phyloP scores from a whole-genome alignment of 352 stramenopile genomes.

The Pythium dissimile region DNA sequence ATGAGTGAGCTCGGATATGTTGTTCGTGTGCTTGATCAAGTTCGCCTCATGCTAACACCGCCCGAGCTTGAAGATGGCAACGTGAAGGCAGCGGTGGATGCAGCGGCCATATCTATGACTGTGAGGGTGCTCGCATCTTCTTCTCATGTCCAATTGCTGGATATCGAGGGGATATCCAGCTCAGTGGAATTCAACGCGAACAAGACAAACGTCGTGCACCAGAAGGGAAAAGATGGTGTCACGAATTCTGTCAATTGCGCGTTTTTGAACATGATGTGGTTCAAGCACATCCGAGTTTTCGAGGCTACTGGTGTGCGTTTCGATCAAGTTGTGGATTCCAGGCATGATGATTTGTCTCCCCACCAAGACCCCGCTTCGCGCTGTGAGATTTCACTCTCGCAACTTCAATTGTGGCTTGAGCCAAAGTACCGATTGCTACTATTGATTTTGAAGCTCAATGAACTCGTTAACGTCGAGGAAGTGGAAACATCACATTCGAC shows the following conservation, averaged over 20 bases:
- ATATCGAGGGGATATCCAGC: constrained; percentile 6
- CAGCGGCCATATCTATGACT: background rate
- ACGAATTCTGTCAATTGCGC: constrained; percentile 5
- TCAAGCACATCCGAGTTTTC: constrained; percentile 12
- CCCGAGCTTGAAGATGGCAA: background rate
- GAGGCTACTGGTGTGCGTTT: constrained; percentile 22
- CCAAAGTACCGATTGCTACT: constrained; percentile 40
- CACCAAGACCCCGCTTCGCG: background rate
- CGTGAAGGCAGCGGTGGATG: background rate
- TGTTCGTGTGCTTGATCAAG: constrained; percentile 28
- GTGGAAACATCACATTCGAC: background rate
- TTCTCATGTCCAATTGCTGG: constrained; percentile 3
- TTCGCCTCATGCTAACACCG: constrained; percentile 33
- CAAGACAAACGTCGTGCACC: constrained; percentile 12
- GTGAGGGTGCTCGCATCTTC: constrained; percentile 1
- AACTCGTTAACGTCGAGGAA: constrained; percentile 30
- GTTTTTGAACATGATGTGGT: constrained; percentile 17
- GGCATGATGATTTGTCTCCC: constrained; percentile 1
- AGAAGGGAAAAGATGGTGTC: background rate
- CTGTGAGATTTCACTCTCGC: constrained; percentile 14
- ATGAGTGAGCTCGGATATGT: constrained; percentile 23
- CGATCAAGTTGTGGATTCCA: constrained; percentile 21
- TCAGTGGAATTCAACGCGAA: constrained; percentile 9
- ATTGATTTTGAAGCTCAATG: constrained; percentile 44
- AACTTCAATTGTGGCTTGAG: constrained; percentile 26